Conservation (phyloP, 371 early-diverging fungal genomes). For the Cokeromyces recurvatus region DNA sequence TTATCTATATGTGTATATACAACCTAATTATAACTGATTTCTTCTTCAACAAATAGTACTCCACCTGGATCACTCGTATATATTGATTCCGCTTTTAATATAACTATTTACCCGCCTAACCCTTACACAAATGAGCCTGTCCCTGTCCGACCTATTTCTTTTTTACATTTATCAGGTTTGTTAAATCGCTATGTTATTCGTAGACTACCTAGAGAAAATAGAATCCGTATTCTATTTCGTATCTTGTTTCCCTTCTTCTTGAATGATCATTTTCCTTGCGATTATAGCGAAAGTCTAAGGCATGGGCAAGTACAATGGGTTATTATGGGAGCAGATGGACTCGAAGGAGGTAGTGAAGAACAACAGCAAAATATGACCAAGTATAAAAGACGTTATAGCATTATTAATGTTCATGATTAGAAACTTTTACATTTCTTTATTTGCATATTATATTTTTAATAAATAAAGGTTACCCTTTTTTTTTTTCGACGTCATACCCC, state of each 20-base stretch:
- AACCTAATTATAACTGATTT: neutral
- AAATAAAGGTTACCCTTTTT: too few species aligned
- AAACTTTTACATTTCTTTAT: too few species aligned
- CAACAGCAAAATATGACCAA: constrained; percentile 2
- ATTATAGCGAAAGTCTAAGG: constrained; percentile 51
- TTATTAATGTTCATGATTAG: constrained; percentile 17
- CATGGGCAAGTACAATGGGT: constrained; percentile 40
- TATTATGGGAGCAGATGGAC: constrained; percentile 35
- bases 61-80: constrained; percentile 58
- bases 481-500: too few species aligned
- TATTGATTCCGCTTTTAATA: constrained; percentile 48
- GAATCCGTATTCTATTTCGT: constrained; percentile 48
- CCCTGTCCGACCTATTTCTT: constrained; percentile 53
- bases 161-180: constrained; percentile 54
- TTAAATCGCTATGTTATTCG: constrained; percentile 49
- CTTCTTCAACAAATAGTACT: constrained; percentile 24
- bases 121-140: constrained; percentile 52
- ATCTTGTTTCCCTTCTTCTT: constrained; percentile 53
- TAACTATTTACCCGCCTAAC: constrained; percentile 58
- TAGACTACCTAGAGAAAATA: constrained; percentile 42
- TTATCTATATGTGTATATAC: neutral
- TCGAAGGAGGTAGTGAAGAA: constrained; percentile 19
- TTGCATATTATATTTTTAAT: too few species aligned
- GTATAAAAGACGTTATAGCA: constrained; percentile 11
- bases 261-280: constrained; percentile 58